A percentile compares a stretch with the other conserved stretches of the same genome.
Conservation (phyloP, 345 rosid species). For the Orychophragmus violaceus region DNA sequence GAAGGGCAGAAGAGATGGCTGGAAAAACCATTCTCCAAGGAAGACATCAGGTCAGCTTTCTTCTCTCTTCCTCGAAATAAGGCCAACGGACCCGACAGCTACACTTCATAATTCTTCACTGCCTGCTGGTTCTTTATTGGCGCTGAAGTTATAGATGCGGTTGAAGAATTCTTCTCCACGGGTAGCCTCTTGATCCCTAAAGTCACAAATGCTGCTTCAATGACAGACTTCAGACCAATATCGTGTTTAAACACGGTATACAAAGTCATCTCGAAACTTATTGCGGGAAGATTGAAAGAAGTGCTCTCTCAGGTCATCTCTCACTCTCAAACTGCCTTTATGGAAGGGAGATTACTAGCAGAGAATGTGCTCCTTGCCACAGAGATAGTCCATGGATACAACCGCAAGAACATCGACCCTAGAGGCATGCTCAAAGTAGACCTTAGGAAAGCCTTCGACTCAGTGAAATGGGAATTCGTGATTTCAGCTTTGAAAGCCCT, state of each 20-base stretch:
- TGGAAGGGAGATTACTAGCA: neutral
- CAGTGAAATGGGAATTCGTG: neutral
- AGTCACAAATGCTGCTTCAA: too few species aligned
- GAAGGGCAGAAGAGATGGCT: too few species aligned
- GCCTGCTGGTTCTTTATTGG: too few species aligned
- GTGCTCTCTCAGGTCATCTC: neutral
- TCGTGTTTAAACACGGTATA: neutral
- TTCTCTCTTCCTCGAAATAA: too few species aligned
- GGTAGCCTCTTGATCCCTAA: too few species aligned
- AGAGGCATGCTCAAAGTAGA: neutral
- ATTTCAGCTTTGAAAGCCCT: neutral
- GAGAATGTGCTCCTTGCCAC: neutral
- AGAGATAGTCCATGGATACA: neutral
- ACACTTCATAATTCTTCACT: too few species aligned
- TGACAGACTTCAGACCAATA: too few species aligned
- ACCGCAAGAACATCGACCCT: neutral
- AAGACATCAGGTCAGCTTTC: too few species aligned
- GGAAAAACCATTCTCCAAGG: too few species aligned
- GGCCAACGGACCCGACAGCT: too few species aligned
- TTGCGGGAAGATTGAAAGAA: neutral
- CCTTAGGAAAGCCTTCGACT: neutral
- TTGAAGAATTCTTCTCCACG: too few species aligned
- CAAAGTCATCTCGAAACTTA: neutral
- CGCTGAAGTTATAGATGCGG: too few species aligned
- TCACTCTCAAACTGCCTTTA: neutral